phyloP scores from a whole-genome alignment of 2,329 filamentous ascomycete species.

The Penicillium sp. region DNA sequence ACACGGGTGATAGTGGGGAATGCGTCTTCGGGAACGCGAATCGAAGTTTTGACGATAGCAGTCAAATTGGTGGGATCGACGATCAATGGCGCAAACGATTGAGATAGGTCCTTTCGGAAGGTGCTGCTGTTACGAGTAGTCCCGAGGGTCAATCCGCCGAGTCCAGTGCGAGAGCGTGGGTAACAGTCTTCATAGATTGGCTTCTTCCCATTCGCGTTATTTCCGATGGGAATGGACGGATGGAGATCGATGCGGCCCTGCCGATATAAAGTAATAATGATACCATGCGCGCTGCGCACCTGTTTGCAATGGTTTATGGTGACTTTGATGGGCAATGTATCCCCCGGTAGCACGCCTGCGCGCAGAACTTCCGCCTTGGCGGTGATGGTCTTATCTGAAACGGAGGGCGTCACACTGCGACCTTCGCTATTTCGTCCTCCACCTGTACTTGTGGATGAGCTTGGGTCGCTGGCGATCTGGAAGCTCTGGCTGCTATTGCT shows the following conservation, averaged over 20 bases:
- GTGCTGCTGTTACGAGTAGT: conserved; percentile 84
- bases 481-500: conserved; percentile 65
- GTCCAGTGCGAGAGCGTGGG: conserved; percentile 80
- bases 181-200: conserved; percentile 80
- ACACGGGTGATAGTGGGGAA: conserved; percentile 91
- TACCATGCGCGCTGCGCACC: conserved; percentile 86
- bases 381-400: conserved; percentile 77
- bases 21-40: conserved; percentile 83
- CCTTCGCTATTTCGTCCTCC: conserved; percentile 48
- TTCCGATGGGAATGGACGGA: conserved; percentile 59
- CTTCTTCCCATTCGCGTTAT: conserved; percentile 66
- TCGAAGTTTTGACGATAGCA: conserved; percentile 76
- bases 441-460: conserved; percentile 36
- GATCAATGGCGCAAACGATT: conserved; percentile 84
- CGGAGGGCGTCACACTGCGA: conserved; percentile 52
- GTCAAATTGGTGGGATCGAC: conserved; percentile 79
- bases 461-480: conserved; percentile 52
- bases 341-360: conserved; percentile 82
- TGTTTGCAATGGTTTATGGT: conserved; percentile 84
- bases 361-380: conserved; percentile 80
- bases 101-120: conserved; percentile 93
- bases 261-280: conserved; percentile 89
- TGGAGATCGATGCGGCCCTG: conserved; percentile 87
- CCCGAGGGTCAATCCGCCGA: conserved; percentile 82
- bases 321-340: conserved; percentile 76